These are phyloP conservation scores for Arthrobotrys megalospora DNA, from an alignment of 2,329 filamentous ascomycete genomes.

Conservation along the genomic window DNA sequence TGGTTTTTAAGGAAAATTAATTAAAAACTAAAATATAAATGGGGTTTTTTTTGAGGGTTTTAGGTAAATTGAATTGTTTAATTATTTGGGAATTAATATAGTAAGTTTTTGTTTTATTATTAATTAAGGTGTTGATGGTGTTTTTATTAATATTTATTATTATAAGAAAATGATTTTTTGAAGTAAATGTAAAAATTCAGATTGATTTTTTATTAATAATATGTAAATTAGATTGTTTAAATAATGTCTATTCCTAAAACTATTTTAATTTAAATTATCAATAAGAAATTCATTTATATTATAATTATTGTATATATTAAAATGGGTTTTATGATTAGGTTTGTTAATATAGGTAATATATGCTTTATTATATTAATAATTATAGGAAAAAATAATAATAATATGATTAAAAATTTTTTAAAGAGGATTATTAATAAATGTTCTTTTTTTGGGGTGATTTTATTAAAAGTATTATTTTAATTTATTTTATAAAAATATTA, in stretches of 20 bases:
- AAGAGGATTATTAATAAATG: no score
- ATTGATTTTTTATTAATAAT: background rate
- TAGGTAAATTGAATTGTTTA: background rate
- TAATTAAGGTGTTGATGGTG: background rate
- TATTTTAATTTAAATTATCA: background rate
- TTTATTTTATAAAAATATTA: no score
- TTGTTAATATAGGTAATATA: no score
- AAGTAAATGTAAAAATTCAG: background rate
- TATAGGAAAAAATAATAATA: no score
- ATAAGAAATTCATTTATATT: no score
- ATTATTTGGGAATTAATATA: background rate
- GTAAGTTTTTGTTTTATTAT: background rate
- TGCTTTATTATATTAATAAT: no score
- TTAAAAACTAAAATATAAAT: no score
- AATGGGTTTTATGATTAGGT: no score
- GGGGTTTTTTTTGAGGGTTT: background rate
- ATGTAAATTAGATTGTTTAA: background rate
- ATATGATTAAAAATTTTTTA: no score
- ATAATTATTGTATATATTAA: no score
- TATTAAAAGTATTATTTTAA: no score
- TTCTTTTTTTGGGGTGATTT: no score
- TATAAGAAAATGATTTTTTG: background rate
- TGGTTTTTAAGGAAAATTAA: background rate
- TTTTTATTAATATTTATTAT: background rate
- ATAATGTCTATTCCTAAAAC: background rate